A percentile compares a stretch with the other conserved stretches of the same genome.
These are phyloP conservation scores for Choiromyces venosus DNA, from an alignment of 495 filamentous ascomycete species.

Conservation along the genomic window DNA sequence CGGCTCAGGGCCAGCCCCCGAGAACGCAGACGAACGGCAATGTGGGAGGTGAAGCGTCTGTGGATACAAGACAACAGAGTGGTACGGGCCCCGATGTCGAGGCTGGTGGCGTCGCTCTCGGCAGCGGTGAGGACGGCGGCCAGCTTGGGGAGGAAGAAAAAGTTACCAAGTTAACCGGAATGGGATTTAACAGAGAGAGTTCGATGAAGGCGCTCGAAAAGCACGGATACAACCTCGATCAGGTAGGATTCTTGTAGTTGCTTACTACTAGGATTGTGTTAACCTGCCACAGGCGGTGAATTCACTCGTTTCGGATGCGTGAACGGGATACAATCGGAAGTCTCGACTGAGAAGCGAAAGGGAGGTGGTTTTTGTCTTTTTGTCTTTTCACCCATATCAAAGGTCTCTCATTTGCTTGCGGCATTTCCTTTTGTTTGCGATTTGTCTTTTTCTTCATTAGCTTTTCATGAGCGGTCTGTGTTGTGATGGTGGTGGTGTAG, in stretches of 20 bases:
- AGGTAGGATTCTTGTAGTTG: conserved; percentile 51
- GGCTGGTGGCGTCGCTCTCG: conserved; percentile 45
- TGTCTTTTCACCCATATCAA: not conserved
- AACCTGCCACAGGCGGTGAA: not conserved
- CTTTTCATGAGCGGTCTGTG: not conserved
- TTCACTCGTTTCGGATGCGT: not conserved
- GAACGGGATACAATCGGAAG: not conserved
- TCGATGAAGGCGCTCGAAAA: conserved; percentile 85
- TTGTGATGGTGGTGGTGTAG: not conserved
- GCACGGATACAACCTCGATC: conserved; percentile 90
- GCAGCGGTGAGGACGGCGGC: conserved; percentile 67
- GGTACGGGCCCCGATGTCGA: conserved; percentile 14
- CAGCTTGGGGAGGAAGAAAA: conserved; percentile 80
- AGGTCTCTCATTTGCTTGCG: not conserved
- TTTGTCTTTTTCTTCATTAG: not conserved
- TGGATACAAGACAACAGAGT: conserved; percentile 12
- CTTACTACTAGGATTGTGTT: not conserved
- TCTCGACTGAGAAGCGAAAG: not conserved
- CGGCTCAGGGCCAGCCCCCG: conserved; percentile 27
- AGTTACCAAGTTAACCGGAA: conserved; percentile 78
- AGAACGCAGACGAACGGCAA: conserved; percentile 30
- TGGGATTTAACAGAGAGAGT: conserved; percentile 79
- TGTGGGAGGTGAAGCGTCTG: conserved; percentile 33
- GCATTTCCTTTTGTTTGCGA: not conserved
- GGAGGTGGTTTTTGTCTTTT: not conserved